A percentile compares a stretch with the other conserved stretches of the same genome.
These are phyloP conservation scores for Chrysophaeum taylorii DNA, from an alignment of 352 stramenopile species.

Conservation along the genomic window DNA sequence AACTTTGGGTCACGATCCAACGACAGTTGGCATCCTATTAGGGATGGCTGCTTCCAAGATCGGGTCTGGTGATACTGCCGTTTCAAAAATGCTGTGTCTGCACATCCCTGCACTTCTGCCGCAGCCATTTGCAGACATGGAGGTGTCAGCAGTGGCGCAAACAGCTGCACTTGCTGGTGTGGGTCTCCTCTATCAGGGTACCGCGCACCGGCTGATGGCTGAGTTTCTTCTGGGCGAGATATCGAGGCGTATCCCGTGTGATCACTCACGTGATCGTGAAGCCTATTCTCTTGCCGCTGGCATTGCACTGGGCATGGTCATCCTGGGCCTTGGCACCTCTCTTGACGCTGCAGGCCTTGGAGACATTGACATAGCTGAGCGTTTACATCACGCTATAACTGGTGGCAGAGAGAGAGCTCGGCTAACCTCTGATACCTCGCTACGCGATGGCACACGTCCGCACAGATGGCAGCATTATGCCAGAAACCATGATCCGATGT, in stretches of 20 bases:
- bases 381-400: slow-evolving; percentile 85
- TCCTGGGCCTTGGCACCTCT: slow-evolving; percentile 62
- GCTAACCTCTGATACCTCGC: slow-evolving; percentile 10
- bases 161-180: slow-evolving; percentile 84
- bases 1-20: slow-evolving; percentile 85
- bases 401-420: slow-evolving; percentile 42
- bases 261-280: slow-evolving; percentile 68
- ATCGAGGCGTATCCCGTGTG: slow-evolving; percentile 49
- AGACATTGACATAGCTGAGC: slow-evolving; percentile 90
- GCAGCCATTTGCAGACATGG: slow-evolving; percentile 82
- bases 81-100: slow-evolving; percentile 95
- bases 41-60: slow-evolving; percentile 87
- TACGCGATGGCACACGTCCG: too few relatives aligned
- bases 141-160: slow-evolving; percentile 83
- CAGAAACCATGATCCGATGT: too few relatives aligned
- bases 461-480: too few relatives aligned
- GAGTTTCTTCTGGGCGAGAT: slow-evolving; percentile 95
- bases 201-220: slow-evolving; percentile 88
- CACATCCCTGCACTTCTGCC: slow-evolving; percentile 90
- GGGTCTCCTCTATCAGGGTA: slow-evolving; percentile 87
- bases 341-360: slow-evolving; percentile 71
- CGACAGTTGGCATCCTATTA: slow-evolving; percentile 88
- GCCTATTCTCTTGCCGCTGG: slow-evolving; percentile 78
- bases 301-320: slow-evolving; percentile 87
- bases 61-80: slow-evolving; percentile 68